Evolutionary conservation across 2,329 filamentous ascomycete species (phyloP).

Genomic region (Paecilomyces sp.): DNA sequence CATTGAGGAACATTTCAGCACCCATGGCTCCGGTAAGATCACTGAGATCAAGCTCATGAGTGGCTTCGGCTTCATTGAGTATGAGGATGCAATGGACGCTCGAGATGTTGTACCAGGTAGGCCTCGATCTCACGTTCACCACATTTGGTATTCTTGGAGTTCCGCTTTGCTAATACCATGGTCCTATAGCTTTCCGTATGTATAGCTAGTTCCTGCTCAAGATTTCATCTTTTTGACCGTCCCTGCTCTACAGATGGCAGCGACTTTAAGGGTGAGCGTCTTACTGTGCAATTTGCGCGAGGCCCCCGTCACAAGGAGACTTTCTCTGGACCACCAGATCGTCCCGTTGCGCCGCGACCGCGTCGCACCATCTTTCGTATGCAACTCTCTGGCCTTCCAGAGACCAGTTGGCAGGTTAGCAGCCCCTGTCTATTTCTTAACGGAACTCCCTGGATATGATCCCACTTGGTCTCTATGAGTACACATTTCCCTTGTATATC

Average conservation of each 20-base stretch:
- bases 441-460: slow-evolving; percentile 18
- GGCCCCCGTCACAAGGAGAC: slow-evolving; percentile 67
- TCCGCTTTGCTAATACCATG: slow-evolving; percentile 11
- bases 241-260: slow-evolving; percentile 65
- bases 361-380: slow-evolving; percentile 93
- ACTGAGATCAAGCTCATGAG: slow-evolving; percentile 99
- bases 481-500: slow-evolving; percentile 1
- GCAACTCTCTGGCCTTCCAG: slow-evolving; percentile 95
- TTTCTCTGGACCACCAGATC: slow-evolving; percentile 56
- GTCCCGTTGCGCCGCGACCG: slow-evolving; percentile 63
- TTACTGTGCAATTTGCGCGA: slow-evolving; percentile 97
- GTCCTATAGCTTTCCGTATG: slow-evolving; percentile 49
- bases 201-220: slow-evolving; percentile 55
- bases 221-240: slow-evolving; percentile 27
- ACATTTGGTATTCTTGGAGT: neutral
- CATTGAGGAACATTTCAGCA: slow-evolving; percentile 90
- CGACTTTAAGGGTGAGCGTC: slow-evolving; percentile 94
- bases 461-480: slow-evolving; percentile 8
- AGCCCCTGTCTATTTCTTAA: slow-evolving; percentile 24
- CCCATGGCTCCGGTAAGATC: slow-evolving; percentile 94
- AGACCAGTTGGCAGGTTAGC: slow-evolving; percentile 99
- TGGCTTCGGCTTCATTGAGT: slow-evolving; percentile 99
- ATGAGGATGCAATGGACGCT: slow-evolving; percentile 96
- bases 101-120: slow-evolving; percentile 96
- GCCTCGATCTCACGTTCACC: slow-evolving; percentile 22